phyloP scores from a whole-genome alignment of 2,329 filamentous ascomycete species.

The Xylariaceae sp. region DNA sequence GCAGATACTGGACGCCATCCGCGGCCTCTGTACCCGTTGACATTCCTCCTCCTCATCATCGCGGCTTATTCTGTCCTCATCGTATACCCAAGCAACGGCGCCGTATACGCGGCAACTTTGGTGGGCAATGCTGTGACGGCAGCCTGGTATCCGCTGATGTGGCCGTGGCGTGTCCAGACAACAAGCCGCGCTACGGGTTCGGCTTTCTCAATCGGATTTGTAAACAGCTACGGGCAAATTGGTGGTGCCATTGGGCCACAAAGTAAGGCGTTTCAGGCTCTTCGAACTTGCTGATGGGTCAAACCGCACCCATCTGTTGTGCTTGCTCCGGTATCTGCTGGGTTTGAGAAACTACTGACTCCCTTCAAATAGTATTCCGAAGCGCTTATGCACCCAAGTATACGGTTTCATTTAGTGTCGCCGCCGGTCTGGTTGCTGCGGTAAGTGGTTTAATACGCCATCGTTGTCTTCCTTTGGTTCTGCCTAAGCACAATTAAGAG shows the following conservation, averaged over 20 bases:
- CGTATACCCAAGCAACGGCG: constrained; percentile 41
- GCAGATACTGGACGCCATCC: constrained; percentile 40
- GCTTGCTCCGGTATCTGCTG: neutral
- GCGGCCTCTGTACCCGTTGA: constrained; percentile 39
- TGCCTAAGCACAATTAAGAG: neutral
- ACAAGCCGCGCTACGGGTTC: constrained; percentile 42
- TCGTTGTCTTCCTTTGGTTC: neutral
- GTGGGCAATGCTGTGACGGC: constrained; percentile 39
- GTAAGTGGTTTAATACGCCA: constrained; percentile 2
- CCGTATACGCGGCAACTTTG: constrained; percentile 42
- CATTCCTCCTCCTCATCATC: constrained; percentile 39
- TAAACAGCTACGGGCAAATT: constrained; percentile 46
- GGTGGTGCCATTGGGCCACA: constrained; percentile 44
- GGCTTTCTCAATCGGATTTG: constrained; percentile 46
- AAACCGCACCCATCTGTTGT: neutral
- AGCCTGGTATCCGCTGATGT: constrained; percentile 45
- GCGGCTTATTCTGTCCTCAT: constrained; percentile 42
- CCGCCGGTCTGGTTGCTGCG: constrained; percentile 40
- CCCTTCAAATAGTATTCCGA: constrained; percentile 33
- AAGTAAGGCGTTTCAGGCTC: constrained; percentile 14
- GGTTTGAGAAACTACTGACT: neutral
- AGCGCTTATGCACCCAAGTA: constrained; percentile 42
- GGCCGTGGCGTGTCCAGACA: constrained; percentile 47
- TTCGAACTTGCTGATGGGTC: neutral
- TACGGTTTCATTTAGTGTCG: constrained; percentile 37